These are phyloP conservation scores for Vaccinium myrtillus DNA, from an alignment of 148 eudicot species.

Conservation along the genomic window DNA sequence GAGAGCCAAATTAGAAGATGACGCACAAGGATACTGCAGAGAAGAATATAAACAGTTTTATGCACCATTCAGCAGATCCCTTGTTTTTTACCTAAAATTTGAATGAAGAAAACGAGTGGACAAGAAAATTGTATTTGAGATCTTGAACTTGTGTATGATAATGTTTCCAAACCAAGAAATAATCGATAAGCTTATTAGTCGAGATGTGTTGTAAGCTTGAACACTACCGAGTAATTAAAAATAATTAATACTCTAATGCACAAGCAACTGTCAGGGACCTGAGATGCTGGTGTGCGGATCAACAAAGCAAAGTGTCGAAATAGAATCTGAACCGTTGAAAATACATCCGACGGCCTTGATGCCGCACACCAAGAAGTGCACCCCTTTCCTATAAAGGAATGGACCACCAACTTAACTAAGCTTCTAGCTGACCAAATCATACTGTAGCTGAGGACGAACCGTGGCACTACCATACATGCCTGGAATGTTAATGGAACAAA, in stretches of 20 bases:
- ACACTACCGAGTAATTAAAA: no score
- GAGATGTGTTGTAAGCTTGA: no score
- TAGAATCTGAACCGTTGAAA: no score
- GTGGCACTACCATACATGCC: neutral
- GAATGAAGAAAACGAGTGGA: neutral
- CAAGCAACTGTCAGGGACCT: no score
- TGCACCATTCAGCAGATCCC: neutral
- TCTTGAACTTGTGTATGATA: neutral
- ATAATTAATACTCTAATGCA: no score
- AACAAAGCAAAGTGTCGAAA: no score
- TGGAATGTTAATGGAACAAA: neutral
- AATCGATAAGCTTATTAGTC: no score
- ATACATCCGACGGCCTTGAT: no score
- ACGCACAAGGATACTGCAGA: neutral
- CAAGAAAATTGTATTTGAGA: neutral
- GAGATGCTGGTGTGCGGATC: no score
- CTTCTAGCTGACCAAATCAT: neutral
- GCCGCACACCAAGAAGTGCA: no score
- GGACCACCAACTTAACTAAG: neutral
- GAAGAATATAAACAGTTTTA: neutral
- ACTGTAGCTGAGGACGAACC: neutral
- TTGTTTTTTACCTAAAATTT: neutral
- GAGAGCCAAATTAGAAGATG: neutral
- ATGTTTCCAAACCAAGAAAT: neutral
- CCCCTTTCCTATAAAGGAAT: neutral